Evolutionary conservation across 2,329 filamentous ascomycete species (phyloP).

Genomic region (Colletotrichum orchidophilum): DNA sequence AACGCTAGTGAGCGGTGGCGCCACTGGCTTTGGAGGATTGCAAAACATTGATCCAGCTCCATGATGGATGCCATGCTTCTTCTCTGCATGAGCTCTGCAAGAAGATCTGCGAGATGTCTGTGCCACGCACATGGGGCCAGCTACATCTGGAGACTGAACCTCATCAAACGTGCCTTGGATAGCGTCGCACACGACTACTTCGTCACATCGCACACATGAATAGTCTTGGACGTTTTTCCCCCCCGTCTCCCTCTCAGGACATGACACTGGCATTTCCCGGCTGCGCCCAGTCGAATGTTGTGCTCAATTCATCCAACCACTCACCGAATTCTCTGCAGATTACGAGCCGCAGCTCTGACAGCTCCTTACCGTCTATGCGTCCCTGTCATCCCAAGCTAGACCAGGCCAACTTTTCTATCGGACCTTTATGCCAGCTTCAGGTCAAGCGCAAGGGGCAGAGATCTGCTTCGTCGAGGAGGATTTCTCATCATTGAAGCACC

Average conservation of each 20-base stretch:
- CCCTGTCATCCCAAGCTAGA: neutral
- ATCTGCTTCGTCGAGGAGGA: no score
- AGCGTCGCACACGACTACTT: neutral
- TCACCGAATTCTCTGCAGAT: conserved; percentile 7
- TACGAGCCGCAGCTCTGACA: conserved; percentile 13
- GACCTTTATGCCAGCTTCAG: neutral
- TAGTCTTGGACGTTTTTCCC: neutral
- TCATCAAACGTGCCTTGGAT: conserved; percentile 12
- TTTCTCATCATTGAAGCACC: no score
- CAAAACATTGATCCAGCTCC: conserved; percentile 1
- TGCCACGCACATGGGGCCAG: neutral
- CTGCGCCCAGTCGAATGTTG: neutral
- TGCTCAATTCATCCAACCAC: neutral
- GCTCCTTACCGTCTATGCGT: neutral
- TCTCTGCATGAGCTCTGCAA: neutral
- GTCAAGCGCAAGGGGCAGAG: no score
- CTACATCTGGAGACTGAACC: conserved; percentile 2
- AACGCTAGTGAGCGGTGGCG: conserved; percentile 23
- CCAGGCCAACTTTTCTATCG: neutral
- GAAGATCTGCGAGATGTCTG: neutral
- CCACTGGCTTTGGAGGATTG: conserved; percentile 23
- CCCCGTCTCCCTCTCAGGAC: no score
- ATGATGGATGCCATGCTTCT: conserved; percentile 4
- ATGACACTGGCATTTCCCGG: neutral
- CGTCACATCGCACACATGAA: neutral